These are phyloP conservation scores for Cyberlindnera sargentensis DNA, from an alignment of 805 yeast genomes.

Conservation along the genomic window DNA sequence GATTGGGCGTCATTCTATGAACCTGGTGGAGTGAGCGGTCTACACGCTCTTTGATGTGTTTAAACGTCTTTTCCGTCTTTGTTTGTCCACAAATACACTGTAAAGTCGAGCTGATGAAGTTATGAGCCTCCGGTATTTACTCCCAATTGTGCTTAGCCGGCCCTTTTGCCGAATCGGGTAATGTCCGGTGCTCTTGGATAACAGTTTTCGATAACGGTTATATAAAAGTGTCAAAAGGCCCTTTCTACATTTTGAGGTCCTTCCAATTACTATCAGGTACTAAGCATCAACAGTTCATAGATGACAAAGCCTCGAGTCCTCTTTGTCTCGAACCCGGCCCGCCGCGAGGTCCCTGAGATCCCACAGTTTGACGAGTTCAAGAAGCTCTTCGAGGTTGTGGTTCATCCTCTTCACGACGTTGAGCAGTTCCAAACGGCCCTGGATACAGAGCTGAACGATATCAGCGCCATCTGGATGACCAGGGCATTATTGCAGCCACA, in stretches of 20 bases:
- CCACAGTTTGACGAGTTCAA: conserved; percentile 40
- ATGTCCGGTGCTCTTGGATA: conserved; percentile 1
- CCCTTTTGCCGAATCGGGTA: conserved; percentile 1
- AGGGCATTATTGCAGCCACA: conserved; percentile 39
- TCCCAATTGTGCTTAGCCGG: neutral
- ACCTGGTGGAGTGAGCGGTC: too few relatives aligned
- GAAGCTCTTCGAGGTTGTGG: conserved; percentile 29
- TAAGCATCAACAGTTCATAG: too few relatives aligned
- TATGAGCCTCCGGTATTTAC: too few relatives aligned
- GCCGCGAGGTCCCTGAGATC: conserved; percentile 39
- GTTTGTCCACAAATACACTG: too few relatives aligned
- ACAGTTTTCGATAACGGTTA: neutral
- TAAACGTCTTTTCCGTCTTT: too few relatives aligned
- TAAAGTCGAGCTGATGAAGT: too few relatives aligned
- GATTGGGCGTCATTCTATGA: neutral
- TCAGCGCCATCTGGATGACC: conserved; percentile 48
- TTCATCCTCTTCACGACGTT: conserved; percentile 14
- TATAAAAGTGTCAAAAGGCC: too few relatives aligned
- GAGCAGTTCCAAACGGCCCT: conserved; percentile 38
- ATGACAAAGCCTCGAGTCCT: conserved; percentile 13
- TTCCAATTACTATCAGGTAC: too few relatives aligned
- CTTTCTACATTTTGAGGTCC: too few relatives aligned
- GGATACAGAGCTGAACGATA: conserved; percentile 28
- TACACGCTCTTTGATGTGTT: too few relatives aligned
- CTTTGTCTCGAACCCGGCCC: conserved; percentile 17